phyloP scores from a whole-genome alignment of 83 land plant genomes.

The Picea abies region DNA sequence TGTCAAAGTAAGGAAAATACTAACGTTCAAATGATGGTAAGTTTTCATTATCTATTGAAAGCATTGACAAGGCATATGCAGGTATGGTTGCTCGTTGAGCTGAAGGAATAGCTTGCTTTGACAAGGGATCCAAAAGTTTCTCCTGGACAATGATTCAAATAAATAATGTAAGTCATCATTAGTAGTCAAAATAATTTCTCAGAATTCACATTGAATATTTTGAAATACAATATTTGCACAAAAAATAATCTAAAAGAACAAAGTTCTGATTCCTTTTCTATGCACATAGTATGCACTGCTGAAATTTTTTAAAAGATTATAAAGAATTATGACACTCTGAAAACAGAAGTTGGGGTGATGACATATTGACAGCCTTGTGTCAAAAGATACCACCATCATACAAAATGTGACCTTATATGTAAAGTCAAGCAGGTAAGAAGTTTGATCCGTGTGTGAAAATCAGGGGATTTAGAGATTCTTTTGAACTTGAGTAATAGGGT shows the following conservation, averaged over 20 bases:
- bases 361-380: background rate
- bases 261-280: background rate
- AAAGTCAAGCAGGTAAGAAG: background rate
- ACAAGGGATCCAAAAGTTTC: slow-evolving; percentile 10
- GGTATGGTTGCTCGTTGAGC: background rate
- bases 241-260: background rate
- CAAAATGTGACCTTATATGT: background rate
- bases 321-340: background rate
- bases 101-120: slow-evolving; percentile 12
- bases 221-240: background rate
- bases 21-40: slow-evolving; percentile 7
- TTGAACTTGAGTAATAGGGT: background rate
- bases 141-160: slow-evolving; percentile 1
- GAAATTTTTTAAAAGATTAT: background rate
- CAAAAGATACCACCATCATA: background rate
- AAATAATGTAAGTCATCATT: background rate
- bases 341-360: background rate
- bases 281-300: background rate
- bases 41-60: slow-evolving; percentile 6
- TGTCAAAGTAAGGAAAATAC: background rate
- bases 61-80: slow-evolving; percentile 3
- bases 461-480: background rate
- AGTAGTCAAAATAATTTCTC: background rate
- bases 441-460: background rate
- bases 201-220: background rate